These are phyloP conservation scores for Tulasnella sp. DNA, from an alignment of 768 basidiomycete species.

Conservation along the genomic window DNA sequence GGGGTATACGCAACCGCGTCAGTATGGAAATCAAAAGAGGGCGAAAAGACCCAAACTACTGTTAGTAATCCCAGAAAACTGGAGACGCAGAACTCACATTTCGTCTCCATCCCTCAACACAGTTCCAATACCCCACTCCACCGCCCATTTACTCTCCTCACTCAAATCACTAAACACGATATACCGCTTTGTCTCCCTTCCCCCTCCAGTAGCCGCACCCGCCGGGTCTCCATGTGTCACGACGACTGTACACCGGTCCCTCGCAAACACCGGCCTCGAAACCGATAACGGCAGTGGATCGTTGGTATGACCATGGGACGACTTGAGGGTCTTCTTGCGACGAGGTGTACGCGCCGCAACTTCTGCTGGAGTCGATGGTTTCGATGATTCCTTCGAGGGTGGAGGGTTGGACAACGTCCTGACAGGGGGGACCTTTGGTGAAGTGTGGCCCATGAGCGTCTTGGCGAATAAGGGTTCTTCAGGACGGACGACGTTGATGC, in stretches of 20 bases:
- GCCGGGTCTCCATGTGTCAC: slow-evolving; percentile 78
- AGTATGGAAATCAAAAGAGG: too few species aligned
- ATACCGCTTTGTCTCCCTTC: slow-evolving; percentile 55
- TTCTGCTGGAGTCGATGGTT: slow-evolving; percentile 17
- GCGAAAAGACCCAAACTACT: not conserved
- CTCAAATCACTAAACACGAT: slow-evolving; percentile 90
- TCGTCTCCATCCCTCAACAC: slow-evolving; percentile 92
- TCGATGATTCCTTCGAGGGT: too few species aligned
- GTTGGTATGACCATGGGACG: slow-evolving; percentile 23
- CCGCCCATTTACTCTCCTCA: slow-evolving; percentile 86
- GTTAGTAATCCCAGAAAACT: not conserved
- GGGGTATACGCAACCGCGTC: not conserved
- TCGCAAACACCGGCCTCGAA: slow-evolving; percentile 71
- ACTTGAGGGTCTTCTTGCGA: slow-evolving; percentile 16
- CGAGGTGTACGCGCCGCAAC: slow-evolving; percentile 21
- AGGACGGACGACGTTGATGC: slow-evolving; percentile 78
- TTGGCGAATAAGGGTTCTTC: slow-evolving; percentile 15
- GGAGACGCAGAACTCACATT: slow-evolving; percentile 44
- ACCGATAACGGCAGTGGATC: slow-evolving; percentile 58
- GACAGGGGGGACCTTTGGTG: slow-evolving; percentile 28
- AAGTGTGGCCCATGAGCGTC: slow-evolving; percentile 12
- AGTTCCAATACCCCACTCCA: slow-evolving; percentile 97
- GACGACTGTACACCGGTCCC: slow-evolving; percentile 85
- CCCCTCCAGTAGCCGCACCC: slow-evolving; percentile 18
- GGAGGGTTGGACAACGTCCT: slow-evolving; percentile 21